Base-by-base conservation (phyloP, 2,329 filamentous ascomycete species). In the Cercospora sp. region DNA sequence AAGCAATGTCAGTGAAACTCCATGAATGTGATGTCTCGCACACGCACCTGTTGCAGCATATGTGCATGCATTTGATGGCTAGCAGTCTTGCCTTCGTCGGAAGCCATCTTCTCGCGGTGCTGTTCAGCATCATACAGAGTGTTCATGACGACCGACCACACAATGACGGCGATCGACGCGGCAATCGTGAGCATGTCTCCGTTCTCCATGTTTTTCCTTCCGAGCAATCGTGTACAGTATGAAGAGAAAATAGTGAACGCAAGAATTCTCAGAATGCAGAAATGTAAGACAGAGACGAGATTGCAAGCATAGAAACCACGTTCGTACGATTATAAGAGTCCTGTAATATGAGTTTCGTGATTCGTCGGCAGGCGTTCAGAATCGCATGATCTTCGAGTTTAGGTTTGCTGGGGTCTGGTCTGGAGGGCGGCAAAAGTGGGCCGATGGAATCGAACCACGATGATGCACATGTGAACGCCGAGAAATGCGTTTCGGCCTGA, bases 301-400 rank as follows among this genome's bases (percentile, higher is more conserved):
- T 26, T 26, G 58, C 33, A 60, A 42, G 39, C 33, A 39, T n/a
- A 26, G 20, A 23, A 16, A 39, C 7, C 36, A 61, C 23, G 0
- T 61, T 61, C 31, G 42, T 64, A 58, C 36, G 51, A 58, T 58
- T 20, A 64, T 42, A 64, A 45, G 62, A 63, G 45, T 31, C 33
- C 51, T 45, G 53, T 64, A 64, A 64, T 64, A 58, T 64, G 9
- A 36, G 33, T 30, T n/a, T 58, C 36, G 28, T 64, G 53, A 64
- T 64, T 64, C 62, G 62, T 57, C 16, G 20, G 31, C 18, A 31
- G 62, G 18, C 20, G 60, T 58, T 58, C 20, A 42, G 33, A 57
- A 57, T 63, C 61, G 61, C 45, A 63, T 64, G 61, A 64, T 64
- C 42, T 45, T 64, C 60, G 62, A n/a, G 62, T 39, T 57, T 64